A percentile compares a stretch with the other conserved stretches of the same genome.
These are phyloP conservation scores for Tieghemostelium lacteum DNA, from an alignment of 78 protist species.

Conservation along the genomic window DNA sequence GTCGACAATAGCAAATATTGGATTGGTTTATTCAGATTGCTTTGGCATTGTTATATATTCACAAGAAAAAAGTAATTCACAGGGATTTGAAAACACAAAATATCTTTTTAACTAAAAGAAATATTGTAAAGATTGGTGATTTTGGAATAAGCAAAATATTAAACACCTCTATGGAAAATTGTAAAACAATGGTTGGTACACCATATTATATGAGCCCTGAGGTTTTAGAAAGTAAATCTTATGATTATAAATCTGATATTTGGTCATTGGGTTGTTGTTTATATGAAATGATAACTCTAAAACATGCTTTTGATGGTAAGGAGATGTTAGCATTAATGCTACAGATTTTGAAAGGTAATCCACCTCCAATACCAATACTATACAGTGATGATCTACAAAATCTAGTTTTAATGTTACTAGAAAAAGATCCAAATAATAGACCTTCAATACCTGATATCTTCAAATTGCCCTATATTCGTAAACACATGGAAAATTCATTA, in stretches of 20 bases:
- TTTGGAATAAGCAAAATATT: slow-evolving; percentile 54
- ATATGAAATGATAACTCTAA: slow-evolving; percentile 80
- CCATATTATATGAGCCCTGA: slow-evolving; percentile 80
- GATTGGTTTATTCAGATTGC: slow-evolving; percentile 80
- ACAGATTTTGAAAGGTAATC: slow-evolving; percentile 63
- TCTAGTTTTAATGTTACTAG: slow-evolving; percentile 28
- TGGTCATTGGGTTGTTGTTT: slow-evolving; percentile 82
- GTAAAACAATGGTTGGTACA: slow-evolving; percentile 71
- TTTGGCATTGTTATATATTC: slow-evolving; percentile 63
- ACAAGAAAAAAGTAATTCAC: slow-evolving; percentile 49
- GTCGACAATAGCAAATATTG: slow-evolving; percentile 33
- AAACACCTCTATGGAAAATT: slow-evolving; percentile 26
- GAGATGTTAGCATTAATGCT: slow-evolving; percentile 76
- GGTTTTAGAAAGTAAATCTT: slow-evolving; percentile 56
- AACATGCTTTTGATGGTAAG: slow-evolving; percentile 86
- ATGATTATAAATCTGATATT: slow-evolving; percentile 69
- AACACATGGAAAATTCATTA: slow-evolving; percentile 26
- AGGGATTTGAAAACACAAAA: slow-evolving; percentile 81
- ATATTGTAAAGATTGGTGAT: slow-evolving; percentile 73
- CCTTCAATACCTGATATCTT: slow-evolving; percentile 65
- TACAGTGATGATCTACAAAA: slow-evolving; percentile 37
- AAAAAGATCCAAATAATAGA: slow-evolving; percentile 37
- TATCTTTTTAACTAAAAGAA: slow-evolving; percentile 48
- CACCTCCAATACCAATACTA: slow-evolving; percentile 33
- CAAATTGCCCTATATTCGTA: slow-evolving; percentile 43